Base-by-base conservation (phyloP, 257 asterid species). In the Mentha longifolia region DNA sequence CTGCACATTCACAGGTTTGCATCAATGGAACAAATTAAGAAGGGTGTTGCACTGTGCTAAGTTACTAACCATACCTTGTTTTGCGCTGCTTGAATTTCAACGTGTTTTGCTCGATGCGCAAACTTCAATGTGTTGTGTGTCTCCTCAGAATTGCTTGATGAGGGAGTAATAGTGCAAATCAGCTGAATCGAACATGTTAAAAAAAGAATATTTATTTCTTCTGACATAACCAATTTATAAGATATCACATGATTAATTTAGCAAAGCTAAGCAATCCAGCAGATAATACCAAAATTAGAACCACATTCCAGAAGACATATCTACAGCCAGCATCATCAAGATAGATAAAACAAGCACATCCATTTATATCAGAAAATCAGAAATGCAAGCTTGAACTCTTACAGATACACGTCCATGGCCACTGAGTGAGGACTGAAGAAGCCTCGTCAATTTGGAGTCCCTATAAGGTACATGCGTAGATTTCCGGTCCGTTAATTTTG, bases 321-420 rank as follows among this genome's bases (percentile, higher is more conserved):
- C 63, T 43, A 59, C 68, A 55, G 67, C 43, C 30, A 61, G 45
- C 46, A 65, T 42, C 52, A 25, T 52, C 28, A 57, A 64, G 31
- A 65, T 52, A 65, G 39, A 66, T 25, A 68, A 57, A 33, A 59
- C 9, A 33, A 51, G 31, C 56, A 45, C 55, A 16, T 25, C 45
- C 25, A 69, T 42, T 81, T 49, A 15, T 42, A 76, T 70, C 47
- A 77, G 68, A 76, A 62, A 46, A 70, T 70, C 47, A 77, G 68
- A 76, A 59, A 46, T 70, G 47, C 55, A 47, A 62, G 57, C 17
- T 63, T 57, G 70, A 83, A 74, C 39, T 52, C 96, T 80, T 88
- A 95, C 99, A 79, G 98, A 95, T 77, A 95, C 95, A 35, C 98
- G 98, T 47, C 99, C 99, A 80, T 87, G 96, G 70, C 99, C 99